Evolutionary conservation across 2,329 filamentous ascomycete species (phyloP), one percentile per base, ranked within the genome.

Genomic region (Colletotrichum lentis): DNA sequence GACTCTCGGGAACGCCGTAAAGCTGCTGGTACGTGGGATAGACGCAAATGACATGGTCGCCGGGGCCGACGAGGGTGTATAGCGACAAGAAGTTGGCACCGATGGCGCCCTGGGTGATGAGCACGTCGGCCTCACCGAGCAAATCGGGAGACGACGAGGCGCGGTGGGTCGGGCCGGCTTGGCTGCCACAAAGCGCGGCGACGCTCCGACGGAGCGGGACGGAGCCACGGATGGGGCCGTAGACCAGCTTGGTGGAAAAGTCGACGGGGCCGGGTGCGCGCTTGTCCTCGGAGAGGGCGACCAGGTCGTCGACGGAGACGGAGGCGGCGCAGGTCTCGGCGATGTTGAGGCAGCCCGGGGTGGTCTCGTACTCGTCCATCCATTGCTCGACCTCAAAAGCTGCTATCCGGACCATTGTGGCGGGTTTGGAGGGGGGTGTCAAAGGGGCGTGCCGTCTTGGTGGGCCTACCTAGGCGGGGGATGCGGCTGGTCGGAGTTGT

Each of bases 1-100:
- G 79, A 52, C 87, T 89, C 71, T 84, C 82, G 0, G 92, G 91
- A 0, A 95, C 85, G n/a, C 87, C 81, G 74, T 94, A 94, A 1
- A 96, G 84, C 73, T 94, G 91, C 76, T 94, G 91, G 74, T 94
- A 95, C 0, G 92, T 93, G 18, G 93, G 93, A 74, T 93, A 91
- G 66, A 94, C 90, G 74, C 91, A 94, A 69, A 96, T 87, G 61
- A 94, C 90, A 82, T 96, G 93, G 74, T 95, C 92, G 1, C 89
- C 90, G 0, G 88, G 85, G 0, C 86, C 85, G 7, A 94, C 77
- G 8, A 94, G 81, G 0, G 88, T 82, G 76, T 94, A 93, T 11
- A 94, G 85, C 12, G 89, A 79, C 10, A 94, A 80, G 73, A 92
- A 91, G 74, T 96, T 96, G 8, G 92, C 92, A 14, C 88, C 84